Evolutionary conservation across 768 basidiomycete genomes (phyloP).

Genomic region (Steccherinum ochraceum): DNA sequence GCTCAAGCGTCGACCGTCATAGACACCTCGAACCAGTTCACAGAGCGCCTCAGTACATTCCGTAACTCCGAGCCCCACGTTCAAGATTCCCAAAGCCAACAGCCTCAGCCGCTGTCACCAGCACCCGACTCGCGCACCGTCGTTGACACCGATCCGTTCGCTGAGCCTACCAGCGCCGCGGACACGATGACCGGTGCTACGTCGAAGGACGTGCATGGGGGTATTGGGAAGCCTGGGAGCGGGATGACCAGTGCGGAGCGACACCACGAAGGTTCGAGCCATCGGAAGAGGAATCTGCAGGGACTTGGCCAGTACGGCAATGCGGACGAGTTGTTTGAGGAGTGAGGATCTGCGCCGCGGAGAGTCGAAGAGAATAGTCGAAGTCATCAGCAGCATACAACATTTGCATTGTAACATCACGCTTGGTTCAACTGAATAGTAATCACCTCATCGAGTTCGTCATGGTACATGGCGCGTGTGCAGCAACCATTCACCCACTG

Average conservation of each 20-base stretch:
- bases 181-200: constrained; percentile 28
- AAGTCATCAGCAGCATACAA: too few relatives aligned
- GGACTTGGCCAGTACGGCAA: constrained; percentile 19
- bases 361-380: too few relatives aligned
- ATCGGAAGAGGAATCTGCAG: constrained; percentile 21
- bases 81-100: background rate
- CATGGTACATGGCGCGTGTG: too few relatives aligned
- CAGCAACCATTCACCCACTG: too few relatives aligned
- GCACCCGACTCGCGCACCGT: constrained; percentile 14
- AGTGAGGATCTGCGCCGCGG: too few relatives aligned
- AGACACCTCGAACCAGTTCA: background rate
- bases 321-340: constrained; percentile 3
- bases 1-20: background rate
- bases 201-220: constrained; percentile 24
- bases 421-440: too few relatives aligned
- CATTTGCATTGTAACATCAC: too few relatives aligned
- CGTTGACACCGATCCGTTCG: constrained; percentile 27
- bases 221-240: constrained; percentile 23
- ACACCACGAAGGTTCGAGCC: constrained; percentile 27
- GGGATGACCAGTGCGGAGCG: constrained; percentile 30
- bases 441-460: too few relatives aligned
- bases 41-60: background rate
- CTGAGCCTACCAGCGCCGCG: constrained; percentile 14
- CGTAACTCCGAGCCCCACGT: constrained; percentile 10
- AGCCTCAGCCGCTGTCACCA: background rate